These are phyloP conservation scores for Heterobasidion occidentale DNA, from an alignment of 1,284 basidiomycete genomes.

Conservation along the genomic window DNA sequence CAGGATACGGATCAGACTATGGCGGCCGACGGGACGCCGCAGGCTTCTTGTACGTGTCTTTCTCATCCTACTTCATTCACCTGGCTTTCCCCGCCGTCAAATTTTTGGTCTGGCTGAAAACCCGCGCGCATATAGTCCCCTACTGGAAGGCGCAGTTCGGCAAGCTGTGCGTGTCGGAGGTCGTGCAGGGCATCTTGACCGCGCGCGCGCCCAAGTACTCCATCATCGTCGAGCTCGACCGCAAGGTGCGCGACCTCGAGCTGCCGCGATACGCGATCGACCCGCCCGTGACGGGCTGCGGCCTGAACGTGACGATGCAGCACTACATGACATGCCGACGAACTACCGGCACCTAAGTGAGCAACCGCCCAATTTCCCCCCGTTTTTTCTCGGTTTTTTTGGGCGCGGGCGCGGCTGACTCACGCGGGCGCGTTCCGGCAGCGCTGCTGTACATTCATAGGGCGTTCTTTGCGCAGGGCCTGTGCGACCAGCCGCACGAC, in stretches of 20 bases:
- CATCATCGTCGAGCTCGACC: slow-evolving; percentile 34
- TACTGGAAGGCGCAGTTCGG: slow-evolving; percentile 70
- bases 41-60: slow-evolving; percentile 39
- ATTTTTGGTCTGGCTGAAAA: slow-evolving; percentile 26
- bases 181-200: slow-evolving; percentile 47
- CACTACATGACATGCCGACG: slow-evolving; percentile 56
- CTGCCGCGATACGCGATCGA: slow-evolving; percentile 40
- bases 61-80: background rate
- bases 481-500: slow-evolving; percentile 50
- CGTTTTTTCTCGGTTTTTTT: too few species aligned
- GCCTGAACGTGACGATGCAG: slow-evolving; percentile 37
- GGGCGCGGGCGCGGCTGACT: too few species aligned
- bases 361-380: too few species aligned
- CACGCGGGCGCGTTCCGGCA: too few species aligned
- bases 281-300: slow-evolving; percentile 25
- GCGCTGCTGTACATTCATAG: slow-evolving; percentile 62
- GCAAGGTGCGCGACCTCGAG: slow-evolving; percentile 36
- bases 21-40: slow-evolving; percentile 28
- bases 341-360: slow-evolving; percentile 61
- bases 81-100: background rate
- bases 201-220: slow-evolving; percentile 39
- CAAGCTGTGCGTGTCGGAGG: slow-evolving; percentile 49
- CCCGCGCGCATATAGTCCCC: slow-evolving; percentile 39
- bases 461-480: slow-evolving; percentile 56
- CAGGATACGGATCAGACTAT: slow-evolving; percentile 32